Evolutionary conservation across 2,329 filamentous ascomycete species (phyloP), one percentile per base, ranked within the genome.

Genomic region (Podosphaera xanthii): DNA sequence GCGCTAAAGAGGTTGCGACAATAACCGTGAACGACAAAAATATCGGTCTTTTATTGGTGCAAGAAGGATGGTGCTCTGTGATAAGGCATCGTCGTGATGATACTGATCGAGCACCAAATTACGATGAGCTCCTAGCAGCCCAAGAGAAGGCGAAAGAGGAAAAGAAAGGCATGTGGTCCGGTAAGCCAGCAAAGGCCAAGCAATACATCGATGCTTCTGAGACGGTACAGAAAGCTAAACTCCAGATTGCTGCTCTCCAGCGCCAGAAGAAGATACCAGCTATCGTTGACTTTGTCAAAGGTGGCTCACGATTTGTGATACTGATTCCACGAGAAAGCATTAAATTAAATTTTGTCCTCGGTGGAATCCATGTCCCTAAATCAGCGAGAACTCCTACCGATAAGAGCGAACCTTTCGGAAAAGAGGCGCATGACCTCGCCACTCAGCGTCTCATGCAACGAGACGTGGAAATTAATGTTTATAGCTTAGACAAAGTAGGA

Each of bases 221-320:
- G 71, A 90, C 79, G 61, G 74, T 91, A 5, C 91, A 97, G 70
- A 95, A 96, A 73, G 92, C 92, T 63, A 97, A 96, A 78, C 84
- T 95, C 59, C 89, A 95, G 71, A 78, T 94, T 44, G 86, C 87
- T 9, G 83, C 88, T 31, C 78, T 98, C 38, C 87, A 92, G 62
- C 82, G 91, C 59, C 90, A 96, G 71, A 91, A 88, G 76, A 91
- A 87, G 71, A 84, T 97, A 2, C 89, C 92, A 6, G 92, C 86
- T 9, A 78, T 98, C 65, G 89, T 98, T 49, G 92, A 98, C 71
- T 98, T 94, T 71, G 92, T 94, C 75, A 96, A 97, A 73, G 87
- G 89, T n/a, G 92, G 87, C 36, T 94, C 90, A 48, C 82, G 92
- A 64, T 98, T 97, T 72, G 94, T 88, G 34, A 77, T 98, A 42